These are phyloP conservation scores for Pseudogymnoascus sp. DNA, from an alignment of 2,329 filamentous ascomycete species.

Conservation along the genomic window DNA sequence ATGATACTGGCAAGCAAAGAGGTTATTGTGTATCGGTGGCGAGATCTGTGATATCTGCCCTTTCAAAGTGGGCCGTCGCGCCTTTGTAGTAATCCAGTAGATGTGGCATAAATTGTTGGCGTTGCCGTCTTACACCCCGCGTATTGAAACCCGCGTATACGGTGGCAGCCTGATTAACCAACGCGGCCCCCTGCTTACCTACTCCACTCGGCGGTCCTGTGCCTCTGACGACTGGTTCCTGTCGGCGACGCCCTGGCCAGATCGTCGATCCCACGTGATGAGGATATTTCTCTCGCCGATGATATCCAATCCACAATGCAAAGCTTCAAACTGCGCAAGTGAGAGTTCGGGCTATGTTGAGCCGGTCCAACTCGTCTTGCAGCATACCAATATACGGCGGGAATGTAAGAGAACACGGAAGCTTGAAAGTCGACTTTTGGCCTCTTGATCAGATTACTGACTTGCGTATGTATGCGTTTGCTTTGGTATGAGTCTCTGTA, in stretches of 20 bases:
- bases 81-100: background rate
- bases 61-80: slow-evolving; percentile 1
- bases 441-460: background rate
- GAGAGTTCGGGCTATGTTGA: background rate
- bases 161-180: slow-evolving; percentile 1
- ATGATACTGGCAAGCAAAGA: background rate
- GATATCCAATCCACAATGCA: background rate
- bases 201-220: background rate
- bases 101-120: background rate
- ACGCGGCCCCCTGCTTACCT: background rate
- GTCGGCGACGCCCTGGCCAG: background rate
- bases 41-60: background rate
- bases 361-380: background rate
- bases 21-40: background rate
- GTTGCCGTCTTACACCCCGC: background rate
- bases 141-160: background rate
- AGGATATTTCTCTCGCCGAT: background rate
- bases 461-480: background rate
- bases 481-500: background rate
- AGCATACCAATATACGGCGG: background rate
- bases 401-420: background rate
- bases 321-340: background rate
- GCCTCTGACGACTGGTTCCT: background rate
- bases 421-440: background rate
- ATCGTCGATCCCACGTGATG: background rate